These are phyloP conservation scores for Corylus americana DNA, from an alignment of 306 rosid species.

Conservation along the genomic window DNA sequence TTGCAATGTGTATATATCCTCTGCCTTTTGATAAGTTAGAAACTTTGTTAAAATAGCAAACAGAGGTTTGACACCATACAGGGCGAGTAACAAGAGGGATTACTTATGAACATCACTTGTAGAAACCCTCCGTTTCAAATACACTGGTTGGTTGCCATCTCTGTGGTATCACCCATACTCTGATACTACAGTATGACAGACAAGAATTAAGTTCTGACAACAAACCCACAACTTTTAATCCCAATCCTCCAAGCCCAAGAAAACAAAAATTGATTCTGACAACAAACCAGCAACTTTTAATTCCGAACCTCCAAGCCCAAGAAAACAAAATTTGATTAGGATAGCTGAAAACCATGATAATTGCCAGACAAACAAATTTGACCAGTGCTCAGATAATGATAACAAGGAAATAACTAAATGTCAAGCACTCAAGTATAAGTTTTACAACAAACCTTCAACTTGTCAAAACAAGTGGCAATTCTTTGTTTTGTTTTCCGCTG, in stretches of 20 bases:
- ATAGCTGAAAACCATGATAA: neutral
- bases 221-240: neutral
- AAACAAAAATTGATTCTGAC: neutral
- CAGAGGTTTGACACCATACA: neutral
- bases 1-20: neutral
- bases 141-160: neutral
- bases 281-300: neutral
- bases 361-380: neutral
- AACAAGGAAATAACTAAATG: neutral
- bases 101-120: neutral
- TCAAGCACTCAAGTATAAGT: slow-evolving; percentile 10
- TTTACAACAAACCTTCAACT: slow-evolving; percentile 70
- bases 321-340: neutral
- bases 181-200: neutral
- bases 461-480: slow-evolving; percentile 65
- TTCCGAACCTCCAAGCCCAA: neutral
- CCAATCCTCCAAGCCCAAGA: neutral
- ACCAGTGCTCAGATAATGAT: neutral
- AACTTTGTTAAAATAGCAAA: neutral
- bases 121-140: neutral
- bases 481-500: slow-evolving; percentile 75
- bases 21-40: neutral
- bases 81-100: neutral
- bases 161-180: neutral
- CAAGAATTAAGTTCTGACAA: neutral